phyloP scores from a whole-genome alignment of 441 rosid genomes.

The Eruca vesicaria region DNA sequence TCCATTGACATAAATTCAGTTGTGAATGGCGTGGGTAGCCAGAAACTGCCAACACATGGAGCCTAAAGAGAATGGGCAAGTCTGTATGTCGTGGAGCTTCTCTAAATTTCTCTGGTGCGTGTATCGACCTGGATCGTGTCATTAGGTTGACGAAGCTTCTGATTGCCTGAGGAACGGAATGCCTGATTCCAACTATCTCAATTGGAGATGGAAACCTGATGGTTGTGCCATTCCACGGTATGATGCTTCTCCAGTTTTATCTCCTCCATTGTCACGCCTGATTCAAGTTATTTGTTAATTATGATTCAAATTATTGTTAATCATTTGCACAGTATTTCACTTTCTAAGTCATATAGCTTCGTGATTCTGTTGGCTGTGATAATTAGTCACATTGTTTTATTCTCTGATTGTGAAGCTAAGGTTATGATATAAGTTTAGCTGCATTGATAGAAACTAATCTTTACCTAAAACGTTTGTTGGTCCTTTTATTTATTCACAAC shows the following conservation, averaged over 20 bases:
- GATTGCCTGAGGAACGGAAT: constrained; percentile 84
- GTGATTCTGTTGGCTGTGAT: not conserved
- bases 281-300: not conserved
- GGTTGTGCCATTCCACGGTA: constrained; percentile 90
- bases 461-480: no score
- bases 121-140: constrained; percentile 74
- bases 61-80: no score
- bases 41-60: no score
- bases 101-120: no score
- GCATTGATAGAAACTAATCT: no score
- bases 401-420: not conserved
- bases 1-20: no score
- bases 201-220: constrained; percentile 89
- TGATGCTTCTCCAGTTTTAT: not conserved
- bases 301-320: no score
- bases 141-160: constrained; percentile 80
- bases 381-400: not conserved
- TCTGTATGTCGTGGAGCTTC: no score
- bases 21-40: no score
- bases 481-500: no score
- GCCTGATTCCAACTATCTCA: constrained; percentile 60
- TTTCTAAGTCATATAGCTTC: constrained; percentile 1
- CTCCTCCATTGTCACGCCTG: not conserved
- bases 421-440: no score
- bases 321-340: not conserved